These are phyloP conservation scores for Fraxinus cuspidata DNA, from an alignment of 257 asterid genomes.

Conservation along the genomic window DNA sequence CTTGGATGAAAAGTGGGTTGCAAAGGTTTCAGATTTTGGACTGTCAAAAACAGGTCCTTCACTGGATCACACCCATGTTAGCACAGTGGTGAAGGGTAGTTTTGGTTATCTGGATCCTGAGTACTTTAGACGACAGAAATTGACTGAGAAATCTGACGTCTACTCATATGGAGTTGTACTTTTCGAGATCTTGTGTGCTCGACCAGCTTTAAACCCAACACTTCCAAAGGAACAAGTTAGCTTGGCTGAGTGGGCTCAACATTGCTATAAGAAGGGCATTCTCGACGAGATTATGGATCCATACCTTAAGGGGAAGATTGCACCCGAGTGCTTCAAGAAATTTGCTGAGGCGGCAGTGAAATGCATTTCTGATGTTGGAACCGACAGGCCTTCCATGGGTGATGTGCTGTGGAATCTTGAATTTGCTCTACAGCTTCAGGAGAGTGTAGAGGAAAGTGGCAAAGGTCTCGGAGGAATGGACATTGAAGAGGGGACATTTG, in stretches of 20 bases:
- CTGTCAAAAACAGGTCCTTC: constrained; percentile 88
- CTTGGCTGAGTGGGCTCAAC: constrained; percentile 89
- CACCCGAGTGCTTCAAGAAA: constrained; percentile 87
- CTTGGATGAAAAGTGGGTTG: constrained; percentile 88
- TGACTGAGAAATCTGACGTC: constrained; percentile 82
- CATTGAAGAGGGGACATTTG: constrained; percentile 43
- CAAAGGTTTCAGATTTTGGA: constrained; percentile 89
- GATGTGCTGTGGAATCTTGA: constrained; percentile 95
- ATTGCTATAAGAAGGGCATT: constrained; percentile 74
- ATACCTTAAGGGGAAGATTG: constrained; percentile 83
- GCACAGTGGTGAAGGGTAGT: constrained; percentile 86
- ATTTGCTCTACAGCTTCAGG: constrained; percentile 88
- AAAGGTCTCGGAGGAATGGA: constrained; percentile 50
- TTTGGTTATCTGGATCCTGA: constrained; percentile 93
- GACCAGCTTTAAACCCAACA: constrained; percentile 77
- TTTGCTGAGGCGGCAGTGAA: constrained; percentile 86
- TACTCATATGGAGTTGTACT: constrained; percentile 81
- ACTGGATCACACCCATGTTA: constrained; percentile 81
- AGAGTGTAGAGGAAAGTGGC: constrained; percentile 88
- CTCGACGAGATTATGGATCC: constrained; percentile 78
- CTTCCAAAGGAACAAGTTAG: constrained; percentile 90
- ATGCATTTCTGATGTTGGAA: constrained; percentile 79
- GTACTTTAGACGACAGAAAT: constrained; percentile 82
- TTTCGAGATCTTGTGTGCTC: constrained; percentile 81
- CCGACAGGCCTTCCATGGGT: constrained; percentile 88